Evolutionary conservation across 192 early-diverging fungal genomes (phyloP).

Genomic region (Oehlia diaphana): DNA sequence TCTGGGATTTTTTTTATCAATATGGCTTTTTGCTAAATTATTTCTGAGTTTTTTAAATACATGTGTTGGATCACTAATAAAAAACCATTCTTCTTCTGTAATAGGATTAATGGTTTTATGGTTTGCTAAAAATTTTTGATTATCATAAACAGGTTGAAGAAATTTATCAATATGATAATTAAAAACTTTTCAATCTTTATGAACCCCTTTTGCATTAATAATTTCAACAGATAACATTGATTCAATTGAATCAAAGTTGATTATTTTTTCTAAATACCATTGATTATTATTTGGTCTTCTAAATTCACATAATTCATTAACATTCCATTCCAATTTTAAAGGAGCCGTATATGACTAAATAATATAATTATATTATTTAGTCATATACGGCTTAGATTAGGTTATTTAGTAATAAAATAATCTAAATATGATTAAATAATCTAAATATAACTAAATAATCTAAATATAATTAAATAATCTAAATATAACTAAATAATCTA

Average conservation of each 20-base stretch:
- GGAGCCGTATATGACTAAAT: no score
- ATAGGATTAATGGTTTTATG: neutral
- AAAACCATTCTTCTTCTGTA: neutral
- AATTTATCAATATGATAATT: neutral
- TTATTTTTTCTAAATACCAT: conserved; percentile 2
- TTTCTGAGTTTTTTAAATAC: neutral
- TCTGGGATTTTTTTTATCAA: no score
- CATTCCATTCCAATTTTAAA: neutral
- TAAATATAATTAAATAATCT: no score
- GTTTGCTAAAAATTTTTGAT: neutral
- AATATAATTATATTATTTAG: no score
- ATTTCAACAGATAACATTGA: neutral
- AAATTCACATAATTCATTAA: neutral
- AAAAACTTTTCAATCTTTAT: neutral
- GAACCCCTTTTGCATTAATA: neutral
- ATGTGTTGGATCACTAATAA: neutral
- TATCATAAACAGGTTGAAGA: neutral
- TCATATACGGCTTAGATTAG: no score
- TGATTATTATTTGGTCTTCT: neutral
- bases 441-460: no score
- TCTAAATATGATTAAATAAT: no score
- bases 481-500: no score
- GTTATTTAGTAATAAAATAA: no score
- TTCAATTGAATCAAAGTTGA: neutral
- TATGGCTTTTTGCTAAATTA: no score